These are phyloP conservation scores for Pseudonitzschia delicatissima DNA, from an alignment of 108 stramenopile genomes.

Conservation along the genomic window DNA sequence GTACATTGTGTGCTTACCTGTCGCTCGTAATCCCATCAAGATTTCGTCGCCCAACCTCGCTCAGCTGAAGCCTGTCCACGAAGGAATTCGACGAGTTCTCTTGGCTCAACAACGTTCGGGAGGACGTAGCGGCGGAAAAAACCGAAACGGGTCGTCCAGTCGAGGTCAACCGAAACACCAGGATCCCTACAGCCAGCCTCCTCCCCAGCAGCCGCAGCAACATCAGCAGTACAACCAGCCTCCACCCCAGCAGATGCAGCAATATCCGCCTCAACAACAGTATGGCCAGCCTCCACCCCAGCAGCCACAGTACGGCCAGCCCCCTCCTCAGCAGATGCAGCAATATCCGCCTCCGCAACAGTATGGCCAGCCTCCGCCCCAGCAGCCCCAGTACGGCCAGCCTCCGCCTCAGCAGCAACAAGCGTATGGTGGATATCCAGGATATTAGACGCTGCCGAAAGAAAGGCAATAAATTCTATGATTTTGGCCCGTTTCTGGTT, in stretches of 20 bases:
- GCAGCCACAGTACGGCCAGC: neutral
- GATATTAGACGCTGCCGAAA: neutral
- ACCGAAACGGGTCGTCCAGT: neutral
- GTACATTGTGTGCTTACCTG: conserved; percentile 83
- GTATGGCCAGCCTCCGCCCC: neutral
- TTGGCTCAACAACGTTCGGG: conserved; percentile 73
- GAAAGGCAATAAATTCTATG: neutral
- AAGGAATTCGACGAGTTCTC: conserved; percentile 81
- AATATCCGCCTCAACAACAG: conserved; percentile 8
- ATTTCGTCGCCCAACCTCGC: conserved; percentile 82
- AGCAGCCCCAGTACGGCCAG: conserved; percentile 12
- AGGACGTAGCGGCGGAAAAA: conserved; percentile 29
- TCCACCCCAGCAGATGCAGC: conserved; percentile 4
- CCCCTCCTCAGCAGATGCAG: conserved; percentile 13
- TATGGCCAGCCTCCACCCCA: conserved; percentile 13
- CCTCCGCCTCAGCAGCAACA: neutral
- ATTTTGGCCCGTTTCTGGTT: no score
- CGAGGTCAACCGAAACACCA: neutral
- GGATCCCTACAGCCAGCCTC: conserved; percentile 9
- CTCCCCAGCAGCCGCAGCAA: neutral
- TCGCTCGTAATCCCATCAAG: conserved; percentile 86
- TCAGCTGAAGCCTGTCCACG: conserved; percentile 81
- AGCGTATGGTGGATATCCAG: neutral
- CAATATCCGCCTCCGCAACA: conserved; percentile 7
- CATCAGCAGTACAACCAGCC: conserved; percentile 1